A percentile compares a stretch with the other conserved stretches of the same genome.
phyloP scores from a whole-genome alignment of 129 eudicot genomes.

The Arctium minus region DNA sequence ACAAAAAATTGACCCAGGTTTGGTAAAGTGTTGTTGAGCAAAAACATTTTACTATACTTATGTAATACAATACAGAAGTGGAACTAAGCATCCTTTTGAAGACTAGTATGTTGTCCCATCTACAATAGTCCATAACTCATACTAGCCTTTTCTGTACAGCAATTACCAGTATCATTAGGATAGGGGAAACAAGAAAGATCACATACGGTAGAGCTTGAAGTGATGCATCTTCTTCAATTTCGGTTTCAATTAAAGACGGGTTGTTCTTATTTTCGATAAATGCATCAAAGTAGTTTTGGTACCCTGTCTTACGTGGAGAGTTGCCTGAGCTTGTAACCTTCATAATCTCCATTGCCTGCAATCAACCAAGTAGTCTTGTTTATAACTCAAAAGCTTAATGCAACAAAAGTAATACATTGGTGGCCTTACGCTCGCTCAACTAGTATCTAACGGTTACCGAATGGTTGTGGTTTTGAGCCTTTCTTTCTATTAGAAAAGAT shows the following conservation, averaged over 20 bases:
- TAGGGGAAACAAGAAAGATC: constrained; percentile 62
- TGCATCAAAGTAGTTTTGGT: constrained; percentile 78
- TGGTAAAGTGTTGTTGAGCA: not conserved
- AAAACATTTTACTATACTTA: not conserved
- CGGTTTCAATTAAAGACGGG: constrained; percentile 31
- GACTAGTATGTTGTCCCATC: not conserved
- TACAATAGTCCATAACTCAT: constrained; percentile 16
- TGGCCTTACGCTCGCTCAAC: not conserved
- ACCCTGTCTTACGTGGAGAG: constrained; percentile 46
- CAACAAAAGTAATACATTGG: not conserved
- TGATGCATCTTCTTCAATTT: constrained; percentile 46
- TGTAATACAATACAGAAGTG: constrained; percentile 1
- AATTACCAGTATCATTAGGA: constrained; percentile 53
- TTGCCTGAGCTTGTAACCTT: constrained; percentile 44
- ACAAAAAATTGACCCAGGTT: too few species aligned
- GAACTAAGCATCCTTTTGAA: not conserved
- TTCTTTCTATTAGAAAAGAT: not conserved
- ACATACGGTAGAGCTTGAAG: constrained; percentile 60
- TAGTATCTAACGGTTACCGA: not conserved
- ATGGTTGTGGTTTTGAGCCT: not conserved
- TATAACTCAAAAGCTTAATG: not conserved
- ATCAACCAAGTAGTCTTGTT: constrained; percentile 9
- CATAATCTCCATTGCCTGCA: constrained; percentile 96
- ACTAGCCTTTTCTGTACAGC: constrained; percentile 50
- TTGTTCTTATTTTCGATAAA: constrained; percentile 55